These are phyloP conservation scores for Falciphora oryzae DNA, from an alignment of 2,329 filamentous ascomycete species.

Conservation along the genomic window DNA sequence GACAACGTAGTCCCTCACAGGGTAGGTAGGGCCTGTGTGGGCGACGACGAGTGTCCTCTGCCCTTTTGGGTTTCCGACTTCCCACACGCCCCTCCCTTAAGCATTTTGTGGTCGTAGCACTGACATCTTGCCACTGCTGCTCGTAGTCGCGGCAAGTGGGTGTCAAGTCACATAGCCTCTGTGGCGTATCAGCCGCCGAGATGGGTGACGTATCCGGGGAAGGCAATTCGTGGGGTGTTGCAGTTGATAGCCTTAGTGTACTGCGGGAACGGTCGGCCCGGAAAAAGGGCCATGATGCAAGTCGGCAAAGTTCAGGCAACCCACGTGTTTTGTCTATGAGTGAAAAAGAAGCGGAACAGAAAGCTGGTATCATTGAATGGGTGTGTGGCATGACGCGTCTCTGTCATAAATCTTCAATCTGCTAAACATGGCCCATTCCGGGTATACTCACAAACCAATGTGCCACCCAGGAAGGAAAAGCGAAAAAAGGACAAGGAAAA, in stretches of 20 bases:
- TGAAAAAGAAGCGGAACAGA: not conserved
- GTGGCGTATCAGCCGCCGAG: not conserved
- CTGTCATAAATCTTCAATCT: not conserved
- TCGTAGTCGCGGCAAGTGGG: too few relatives aligned
- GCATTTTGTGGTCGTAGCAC: too few relatives aligned
- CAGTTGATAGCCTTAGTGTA: not conserved
- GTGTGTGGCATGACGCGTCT: not conserved
- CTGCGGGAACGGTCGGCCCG: not conserved
- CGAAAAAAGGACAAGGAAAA: conserved; percentile 6
- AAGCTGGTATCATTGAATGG: not conserved
- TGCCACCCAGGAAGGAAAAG: conserved; percentile 2
- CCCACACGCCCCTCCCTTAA: too few relatives aligned
- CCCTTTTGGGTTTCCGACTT: not conserved
- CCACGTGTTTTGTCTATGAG: not conserved
- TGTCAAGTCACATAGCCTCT: too few relatives aligned
- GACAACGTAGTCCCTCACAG: too few relatives aligned
- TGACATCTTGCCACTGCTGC: too few relatives aligned
- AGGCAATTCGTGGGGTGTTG: not conserved
- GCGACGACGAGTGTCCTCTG: not conserved
- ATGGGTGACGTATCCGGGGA: not conserved
- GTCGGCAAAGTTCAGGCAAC: not conserved
- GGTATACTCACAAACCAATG: not conserved
- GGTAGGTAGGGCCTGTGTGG: not conserved
- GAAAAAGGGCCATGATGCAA: not conserved
- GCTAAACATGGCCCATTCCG: not conserved